Percentiles rank a stretch among this genome's conserved stretches.
These are phyloP conservation scores for Kuraishia ogatae DNA, from an alignment of 805 yeast species.

Conservation along the genomic window DNA sequence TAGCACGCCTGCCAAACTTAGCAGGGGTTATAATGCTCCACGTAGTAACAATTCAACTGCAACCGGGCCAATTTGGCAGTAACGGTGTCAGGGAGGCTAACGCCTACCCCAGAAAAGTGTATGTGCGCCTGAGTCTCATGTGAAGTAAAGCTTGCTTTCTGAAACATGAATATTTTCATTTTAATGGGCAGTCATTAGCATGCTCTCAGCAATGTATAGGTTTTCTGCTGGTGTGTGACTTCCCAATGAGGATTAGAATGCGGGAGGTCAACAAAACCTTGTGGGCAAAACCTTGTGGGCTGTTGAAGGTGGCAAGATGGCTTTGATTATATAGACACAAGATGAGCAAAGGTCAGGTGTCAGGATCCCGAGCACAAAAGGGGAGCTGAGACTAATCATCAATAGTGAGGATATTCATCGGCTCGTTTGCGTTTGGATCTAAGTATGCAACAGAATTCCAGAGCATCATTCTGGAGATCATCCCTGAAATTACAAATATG, in stretches of 20 bases:
- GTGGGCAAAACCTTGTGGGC: too few species aligned
- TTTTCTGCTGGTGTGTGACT: too few species aligned
- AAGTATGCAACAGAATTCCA: slow-evolving; percentile 27
- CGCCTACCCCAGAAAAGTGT: not conserved
- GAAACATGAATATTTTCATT: too few species aligned
- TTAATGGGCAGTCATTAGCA: too few species aligned
- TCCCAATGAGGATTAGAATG: too few species aligned
- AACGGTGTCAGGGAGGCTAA: not conserved
- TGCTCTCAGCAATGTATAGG: too few species aligned
- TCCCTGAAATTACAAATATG: slow-evolving; percentile 27
- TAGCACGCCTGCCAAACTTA: not conserved
- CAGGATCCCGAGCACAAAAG: too few species aligned
- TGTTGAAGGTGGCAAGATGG: too few species aligned
- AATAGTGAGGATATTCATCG: slow-evolving; percentile 24
- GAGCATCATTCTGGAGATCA: slow-evolving; percentile 33
- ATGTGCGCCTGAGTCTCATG: not conserved
- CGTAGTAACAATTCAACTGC: not conserved
- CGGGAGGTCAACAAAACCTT: too few species aligned
- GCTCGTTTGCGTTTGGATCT: slow-evolving; percentile 15
- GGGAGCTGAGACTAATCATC: slow-evolving; percentile 20
- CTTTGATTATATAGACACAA: too few species aligned
- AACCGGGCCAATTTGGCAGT: not conserved
- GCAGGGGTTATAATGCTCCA: not conserved
- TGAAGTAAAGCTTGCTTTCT: too few species aligned
- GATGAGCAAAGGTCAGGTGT: too few species aligned